Conservation (phyloP, 805 yeast species). For the Monosporozyma servazzii region DNA sequence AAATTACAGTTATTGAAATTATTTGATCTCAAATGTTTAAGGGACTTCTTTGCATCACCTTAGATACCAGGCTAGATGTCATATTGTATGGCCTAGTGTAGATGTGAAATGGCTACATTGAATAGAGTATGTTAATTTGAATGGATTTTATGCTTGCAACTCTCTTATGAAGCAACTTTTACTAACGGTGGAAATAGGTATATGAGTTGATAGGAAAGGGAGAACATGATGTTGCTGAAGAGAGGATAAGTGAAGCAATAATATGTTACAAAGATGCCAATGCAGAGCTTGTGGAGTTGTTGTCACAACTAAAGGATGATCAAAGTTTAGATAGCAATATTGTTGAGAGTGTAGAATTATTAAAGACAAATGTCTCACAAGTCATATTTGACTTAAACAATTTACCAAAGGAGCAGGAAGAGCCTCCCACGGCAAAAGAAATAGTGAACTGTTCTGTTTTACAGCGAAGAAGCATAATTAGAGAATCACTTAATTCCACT, state of each 20-base stretch:
- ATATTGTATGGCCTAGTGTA: background rate
- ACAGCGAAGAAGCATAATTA: background rate
- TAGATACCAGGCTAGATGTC: background rate
- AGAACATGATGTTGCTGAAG: slow-evolving; percentile 37
- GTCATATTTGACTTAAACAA: slow-evolving; percentile 23
- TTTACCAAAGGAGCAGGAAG: background rate
- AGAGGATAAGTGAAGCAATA: slow-evolving; percentile 26
- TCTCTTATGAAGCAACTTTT: background rate
- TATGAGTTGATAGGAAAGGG: slow-evolving; percentile 46
- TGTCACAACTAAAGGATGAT: slow-evolving; percentile 6
- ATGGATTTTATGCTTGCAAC: background rate
- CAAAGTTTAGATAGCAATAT: slow-evolving; percentile 19
- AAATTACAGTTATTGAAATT: background rate
- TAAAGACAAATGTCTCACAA: slow-evolving; percentile 26
- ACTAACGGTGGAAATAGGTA: slow-evolving; percentile 27
- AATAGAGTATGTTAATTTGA: background rate
- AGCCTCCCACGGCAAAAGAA: background rate
- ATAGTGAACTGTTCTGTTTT: background rate
- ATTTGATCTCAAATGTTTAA: background rate
- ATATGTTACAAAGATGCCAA: slow-evolving; percentile 4
- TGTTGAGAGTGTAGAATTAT: slow-evolving; percentile 19
- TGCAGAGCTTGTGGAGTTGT: slow-evolving; percentile 5
- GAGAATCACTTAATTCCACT: background rate
- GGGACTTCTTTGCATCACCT: background rate
- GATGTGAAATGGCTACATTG: background rate